phyloP scores from a whole-genome alignment of 192 early-diverging fungal genomes.

The Coemansia sp. region DNA sequence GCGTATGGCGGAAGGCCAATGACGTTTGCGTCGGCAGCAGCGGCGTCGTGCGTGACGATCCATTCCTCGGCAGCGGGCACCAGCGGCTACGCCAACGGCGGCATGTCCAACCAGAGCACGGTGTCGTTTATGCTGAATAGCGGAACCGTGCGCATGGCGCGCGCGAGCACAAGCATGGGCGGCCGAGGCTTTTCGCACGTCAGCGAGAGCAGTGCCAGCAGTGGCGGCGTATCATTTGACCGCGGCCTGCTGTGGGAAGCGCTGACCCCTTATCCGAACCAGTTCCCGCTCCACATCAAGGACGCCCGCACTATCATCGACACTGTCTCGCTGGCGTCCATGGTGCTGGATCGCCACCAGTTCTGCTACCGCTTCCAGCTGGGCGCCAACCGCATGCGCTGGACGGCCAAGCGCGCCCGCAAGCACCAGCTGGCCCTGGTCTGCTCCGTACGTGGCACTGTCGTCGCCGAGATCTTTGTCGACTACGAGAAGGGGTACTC shows the following conservation, averaged over 20 bases:
- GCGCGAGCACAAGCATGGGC: constrained; percentile 35
- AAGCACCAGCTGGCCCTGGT: constrained; percentile 45
- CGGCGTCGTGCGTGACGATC: constrained; percentile 46
- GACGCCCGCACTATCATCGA: constrained; percentile 42
- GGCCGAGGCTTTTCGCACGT: not conserved
- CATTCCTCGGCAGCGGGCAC: constrained; percentile 34
- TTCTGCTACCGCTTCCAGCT: constrained; percentile 55
- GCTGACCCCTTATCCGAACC: constrained; percentile 47
- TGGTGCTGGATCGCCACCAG: constrained; percentile 51
- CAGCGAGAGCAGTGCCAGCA: constrained; percentile 3
- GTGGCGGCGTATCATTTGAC: constrained; percentile 18
- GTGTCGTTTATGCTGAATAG: constrained; percentile 31
- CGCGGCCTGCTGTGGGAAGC: constrained; percentile 48
- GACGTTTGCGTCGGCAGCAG: constrained; percentile 6
- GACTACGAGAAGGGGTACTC: constrained; percentile 52
- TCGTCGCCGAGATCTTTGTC: constrained; percentile 50
- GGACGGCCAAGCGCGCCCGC: constrained; percentile 38
- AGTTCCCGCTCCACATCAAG: constrained; percentile 54
- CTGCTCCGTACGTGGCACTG: constrained; percentile 39
- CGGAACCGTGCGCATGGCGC: constrained; percentile 37
- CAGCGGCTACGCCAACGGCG: constrained; percentile 11
- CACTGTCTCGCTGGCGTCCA: constrained; percentile 39
- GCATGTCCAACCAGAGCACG: constrained; percentile 33
- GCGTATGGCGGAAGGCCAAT: constrained; percentile 2
- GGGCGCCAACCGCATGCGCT: constrained; percentile 42